phyloP scores from a whole-genome alignment of 2,329 filamentous ascomycete species.

The Penicillium decumbens region DNA sequence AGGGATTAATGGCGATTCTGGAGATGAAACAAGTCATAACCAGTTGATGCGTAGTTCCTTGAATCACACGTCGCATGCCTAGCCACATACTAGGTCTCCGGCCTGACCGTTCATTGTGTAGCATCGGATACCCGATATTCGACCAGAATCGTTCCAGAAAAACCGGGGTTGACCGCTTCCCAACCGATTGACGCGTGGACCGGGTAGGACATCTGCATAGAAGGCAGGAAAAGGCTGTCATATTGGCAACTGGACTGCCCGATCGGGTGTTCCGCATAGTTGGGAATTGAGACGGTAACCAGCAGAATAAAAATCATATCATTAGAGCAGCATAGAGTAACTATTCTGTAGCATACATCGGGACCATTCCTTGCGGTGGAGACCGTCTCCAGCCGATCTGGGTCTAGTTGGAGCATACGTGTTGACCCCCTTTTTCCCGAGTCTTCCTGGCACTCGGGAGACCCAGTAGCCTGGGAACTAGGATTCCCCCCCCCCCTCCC shows the following conservation, averaged over 20 bases:
- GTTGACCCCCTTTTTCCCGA: conserved; percentile 15
- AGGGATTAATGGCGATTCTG: neutral
- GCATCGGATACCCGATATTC: neutral
- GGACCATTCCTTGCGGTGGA: conserved; percentile 19
- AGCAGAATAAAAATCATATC: neutral
- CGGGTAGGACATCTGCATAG: conserved; percentile 1
- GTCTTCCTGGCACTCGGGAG: conserved; percentile 13
- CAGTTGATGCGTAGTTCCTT: neutral
- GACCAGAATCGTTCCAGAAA: conserved; percentile 8
- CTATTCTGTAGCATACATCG: neutral
- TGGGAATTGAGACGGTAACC: conserved; percentile 1
- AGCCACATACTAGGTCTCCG: neutral
- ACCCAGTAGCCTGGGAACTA: conserved; percentile 13
- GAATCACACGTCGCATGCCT: conserved; percentile 3
- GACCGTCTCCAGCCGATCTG: conserved; percentile 16
- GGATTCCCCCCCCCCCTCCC: conserved; percentile 6
- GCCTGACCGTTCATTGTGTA: conserved; percentile 2
- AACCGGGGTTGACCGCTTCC: conserved; percentile 17
- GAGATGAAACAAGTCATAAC: neutral
- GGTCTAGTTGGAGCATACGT: conserved; percentile 4
- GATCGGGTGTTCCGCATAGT: conserved; percentile 16
- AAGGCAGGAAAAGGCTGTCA: conserved; percentile 1
- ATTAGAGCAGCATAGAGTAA: conserved; percentile 1
- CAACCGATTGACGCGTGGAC: conserved; percentile 16
- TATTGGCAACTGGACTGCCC: conserved; percentile 13